These are phyloP conservation scores for Gossypium gossypioides DNA, from an alignment of 441 rosid genomes.

Conservation along the genomic window DNA sequence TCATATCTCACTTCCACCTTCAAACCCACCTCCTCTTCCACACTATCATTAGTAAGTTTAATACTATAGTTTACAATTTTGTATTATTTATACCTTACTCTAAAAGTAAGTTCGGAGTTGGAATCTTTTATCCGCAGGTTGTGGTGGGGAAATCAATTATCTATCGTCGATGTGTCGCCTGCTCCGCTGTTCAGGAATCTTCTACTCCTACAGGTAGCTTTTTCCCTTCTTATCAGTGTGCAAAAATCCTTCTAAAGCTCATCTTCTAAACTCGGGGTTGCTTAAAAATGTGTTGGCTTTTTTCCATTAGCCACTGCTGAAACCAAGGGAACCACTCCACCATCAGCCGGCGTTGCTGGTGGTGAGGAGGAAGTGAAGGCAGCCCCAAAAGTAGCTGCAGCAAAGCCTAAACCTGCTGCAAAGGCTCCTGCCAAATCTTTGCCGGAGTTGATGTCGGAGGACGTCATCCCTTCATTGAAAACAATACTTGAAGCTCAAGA, in stretches of 20 bases:
- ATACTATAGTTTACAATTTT: background rate
- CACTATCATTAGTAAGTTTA: constrained; percentile 38
- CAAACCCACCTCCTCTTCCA: constrained; percentile 25
- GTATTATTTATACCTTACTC: background rate
- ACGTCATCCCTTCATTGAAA: constrained; percentile 65
- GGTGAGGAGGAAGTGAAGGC: constrained; percentile 40
- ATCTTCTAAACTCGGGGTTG: background rate
- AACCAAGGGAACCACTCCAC: constrained; percentile 11
- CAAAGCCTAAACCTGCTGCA: constrained; percentile 55
- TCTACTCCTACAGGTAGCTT: constrained; percentile 52
- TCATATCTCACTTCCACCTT: constrained; percentile 26
- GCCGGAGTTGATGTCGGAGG: constrained; percentile 75
- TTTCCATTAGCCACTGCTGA: background rate
- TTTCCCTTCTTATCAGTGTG: background rate
- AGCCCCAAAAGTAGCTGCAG: constrained; percentile 23
- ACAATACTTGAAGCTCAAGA: constrained; percentile 58
- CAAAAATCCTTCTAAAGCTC: background rate
- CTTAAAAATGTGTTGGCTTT: background rate
- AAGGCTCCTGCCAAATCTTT: constrained; percentile 59
- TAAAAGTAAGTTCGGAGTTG: background rate
- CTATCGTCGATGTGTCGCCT: constrained; percentile 30
- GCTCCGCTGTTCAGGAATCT: constrained; percentile 68
- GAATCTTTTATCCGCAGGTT: constrained; percentile 24
- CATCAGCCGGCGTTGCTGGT: constrained; percentile 24
- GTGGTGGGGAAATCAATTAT: constrained; percentile 25